phyloP scores from a whole-genome alignment of 2,329 filamentous ascomycete species.

The Penicillium sp. region DNA sequence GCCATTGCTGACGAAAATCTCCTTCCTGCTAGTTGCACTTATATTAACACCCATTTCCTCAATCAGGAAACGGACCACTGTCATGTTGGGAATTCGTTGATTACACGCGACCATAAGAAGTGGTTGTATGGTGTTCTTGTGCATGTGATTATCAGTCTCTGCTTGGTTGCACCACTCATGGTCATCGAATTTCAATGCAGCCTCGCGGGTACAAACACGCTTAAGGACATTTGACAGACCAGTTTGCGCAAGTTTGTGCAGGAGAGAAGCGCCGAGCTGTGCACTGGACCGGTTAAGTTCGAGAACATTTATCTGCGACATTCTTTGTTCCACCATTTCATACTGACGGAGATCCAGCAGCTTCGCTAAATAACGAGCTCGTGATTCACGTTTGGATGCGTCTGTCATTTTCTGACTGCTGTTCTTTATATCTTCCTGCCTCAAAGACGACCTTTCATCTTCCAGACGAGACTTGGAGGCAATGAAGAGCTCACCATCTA shows the following conservation, averaged over 20 bases:
- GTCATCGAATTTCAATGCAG: conserved; percentile 6
- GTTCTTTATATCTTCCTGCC: not conserved
- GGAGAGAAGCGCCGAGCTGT: not conserved
- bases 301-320: not conserved
- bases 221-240: conserved; percentile 1
- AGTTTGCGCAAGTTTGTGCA: not conserved
- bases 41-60: conserved; percentile 10
- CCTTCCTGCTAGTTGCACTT: not conserved
- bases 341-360: not conserved
- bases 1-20: not conserved
- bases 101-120: conserved; percentile 1
- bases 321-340: not conserved
- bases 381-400: fast-evolving
- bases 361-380: not conserved
- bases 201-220: conserved; percentile 1
- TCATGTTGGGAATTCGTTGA: conserved; percentile 10
- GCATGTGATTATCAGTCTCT: not conserved
- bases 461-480: not conserved
- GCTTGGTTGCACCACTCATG: not conserved
- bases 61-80: conserved; percentile 3
- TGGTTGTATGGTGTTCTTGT: not conserved
- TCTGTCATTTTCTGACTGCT: not conserved
- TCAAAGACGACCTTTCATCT: not conserved
- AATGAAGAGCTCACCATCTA: not conserved
- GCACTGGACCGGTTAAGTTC: not conserved